Conservation (phyloP, 495 filamentous ascomycete species). For the Aspergillus ellipticus region DNA sequence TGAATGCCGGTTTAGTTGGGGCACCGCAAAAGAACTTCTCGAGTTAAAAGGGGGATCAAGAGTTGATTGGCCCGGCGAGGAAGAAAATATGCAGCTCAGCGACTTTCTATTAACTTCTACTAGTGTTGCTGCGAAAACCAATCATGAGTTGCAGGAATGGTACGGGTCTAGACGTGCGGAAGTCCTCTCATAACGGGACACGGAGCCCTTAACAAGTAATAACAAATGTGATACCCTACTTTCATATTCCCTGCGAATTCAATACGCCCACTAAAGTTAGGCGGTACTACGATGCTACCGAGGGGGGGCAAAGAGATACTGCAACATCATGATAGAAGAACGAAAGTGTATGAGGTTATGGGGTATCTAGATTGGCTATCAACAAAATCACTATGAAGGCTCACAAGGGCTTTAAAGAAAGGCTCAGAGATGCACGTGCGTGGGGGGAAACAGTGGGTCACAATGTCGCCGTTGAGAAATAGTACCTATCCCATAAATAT, state of each 20-base stretch:
- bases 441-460: slow-evolving; percentile 31
- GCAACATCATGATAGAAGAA: neutral
- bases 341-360: neutral
- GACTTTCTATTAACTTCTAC: slow-evolving; percentile 59
- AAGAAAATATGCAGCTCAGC: slow-evolving; percentile 64
- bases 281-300: no score
- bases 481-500: slow-evolving; percentile 96
- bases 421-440: no score
- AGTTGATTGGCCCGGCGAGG: slow-evolving; percentile 80
- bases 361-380: neutral
- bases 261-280: neutral
- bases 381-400: neutral
- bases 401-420: neutral
- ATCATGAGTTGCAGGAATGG: slow-evolving; percentile 37
- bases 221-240: slow-evolving; percentile 8
- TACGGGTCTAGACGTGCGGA: slow-evolving; percentile 37
- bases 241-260: neutral
- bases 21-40: slow-evolving; percentile 87
- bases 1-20: slow-evolving; percentile 93
- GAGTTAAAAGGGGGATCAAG: slow-evolving; percentile 61
- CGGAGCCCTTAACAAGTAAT: no score
- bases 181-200: slow-evolving; percentile 22
- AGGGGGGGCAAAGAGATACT: neutral
- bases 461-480: slow-evolving; percentile 75
- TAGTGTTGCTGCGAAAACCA: slow-evolving; percentile 20